phyloP scores from a whole-genome alignment of 2,329 filamentous ascomycete species.

The Epicoccum nigrum region DNA sequence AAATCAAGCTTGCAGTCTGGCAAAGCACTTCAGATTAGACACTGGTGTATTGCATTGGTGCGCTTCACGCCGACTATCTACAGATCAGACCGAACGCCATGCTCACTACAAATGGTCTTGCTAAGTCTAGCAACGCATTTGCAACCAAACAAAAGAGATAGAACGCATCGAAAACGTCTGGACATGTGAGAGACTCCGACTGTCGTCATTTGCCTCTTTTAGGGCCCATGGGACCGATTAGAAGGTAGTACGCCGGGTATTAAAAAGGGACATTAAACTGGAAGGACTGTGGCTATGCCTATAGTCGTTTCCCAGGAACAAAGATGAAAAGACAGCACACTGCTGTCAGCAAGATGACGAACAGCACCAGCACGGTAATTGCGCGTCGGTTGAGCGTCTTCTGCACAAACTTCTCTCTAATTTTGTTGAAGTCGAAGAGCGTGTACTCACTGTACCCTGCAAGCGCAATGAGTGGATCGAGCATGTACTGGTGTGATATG shows the following conservation, averaged over 20 bases:
- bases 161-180: neutral
- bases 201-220: conserved; percentile 5
- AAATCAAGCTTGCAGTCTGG: neutral
- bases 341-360: conserved; percentile 77
- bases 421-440: conserved; percentile 85
- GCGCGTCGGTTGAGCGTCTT: conserved; percentile 84
- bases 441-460: conserved; percentile 96
- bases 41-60: neutral
- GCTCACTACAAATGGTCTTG: neutral
- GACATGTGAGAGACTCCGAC: conserved; percentile 1
- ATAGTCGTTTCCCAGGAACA: conserved; percentile 86
- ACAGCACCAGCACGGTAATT: conserved; percentile 77
- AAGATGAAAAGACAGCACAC: conserved; percentile 91
- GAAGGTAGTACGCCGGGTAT: conserved; percentile 22
- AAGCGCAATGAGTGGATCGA: conserved; percentile 89
- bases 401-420: conserved; percentile 89
- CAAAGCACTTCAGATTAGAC: neutral
- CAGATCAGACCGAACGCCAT: conserved; percentile 8
- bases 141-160: conserved; percentile 18
- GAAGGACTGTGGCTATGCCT: conserved; percentile 5
- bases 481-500: conserved; percentile 87
- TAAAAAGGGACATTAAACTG: conserved; percentile 10
- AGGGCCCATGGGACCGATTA: conserved; percentile 6
- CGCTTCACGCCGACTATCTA: conserved; percentile 11
- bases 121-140: conserved; percentile 1